These are phyloP conservation scores for Leccinum solheimii DNA, from an alignment of 1,284 basidiomycete species.

Conservation along the genomic window DNA sequence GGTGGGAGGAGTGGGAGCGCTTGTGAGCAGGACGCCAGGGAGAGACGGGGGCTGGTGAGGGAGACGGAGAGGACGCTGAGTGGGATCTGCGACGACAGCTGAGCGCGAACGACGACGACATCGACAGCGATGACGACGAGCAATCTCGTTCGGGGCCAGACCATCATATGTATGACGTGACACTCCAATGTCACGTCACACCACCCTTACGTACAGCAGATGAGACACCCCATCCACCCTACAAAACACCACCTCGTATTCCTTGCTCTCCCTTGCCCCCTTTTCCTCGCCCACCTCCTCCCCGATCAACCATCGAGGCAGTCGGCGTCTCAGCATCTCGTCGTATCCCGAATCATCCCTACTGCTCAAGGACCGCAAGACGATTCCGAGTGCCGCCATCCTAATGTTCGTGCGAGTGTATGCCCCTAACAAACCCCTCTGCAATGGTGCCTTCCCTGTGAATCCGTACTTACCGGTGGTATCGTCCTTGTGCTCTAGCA, in stretches of 20 bases:
- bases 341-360: constrained; percentile 9
- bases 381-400: constrained; percentile 43
- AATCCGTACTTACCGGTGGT: constrained; percentile 35
- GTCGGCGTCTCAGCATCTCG: constrained; percentile 14
- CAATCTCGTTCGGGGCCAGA: constrained; percentile 20
- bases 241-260: constrained; percentile 27
- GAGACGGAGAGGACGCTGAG: constrained; percentile 50
- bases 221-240: constrained; percentile 15
- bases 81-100: constrained; percentile 55
- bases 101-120: constrained; percentile 42
- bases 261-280: constrained; percentile 4
- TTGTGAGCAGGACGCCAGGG: constrained; percentile 47
- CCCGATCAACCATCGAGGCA: constrained; percentile 7
- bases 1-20: constrained; percentile 45
- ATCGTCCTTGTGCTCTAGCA: constrained; percentile 36
- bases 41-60: constrained; percentile 36
- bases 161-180: constrained; percentile 10
- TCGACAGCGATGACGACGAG: constrained; percentile 21
- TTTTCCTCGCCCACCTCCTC: constrained; percentile 14
- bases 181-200: background rate
- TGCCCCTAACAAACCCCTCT: constrained; percentile 12
- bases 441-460: background rate
- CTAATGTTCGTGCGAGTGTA: constrained; percentile 47
- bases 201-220: constrained; percentile 23
- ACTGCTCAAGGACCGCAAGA: constrained; percentile 26